Evolutionary conservation across 208 protist genomes (phyloP).

Genomic region (Trypanosomatidae sp.): DNA sequence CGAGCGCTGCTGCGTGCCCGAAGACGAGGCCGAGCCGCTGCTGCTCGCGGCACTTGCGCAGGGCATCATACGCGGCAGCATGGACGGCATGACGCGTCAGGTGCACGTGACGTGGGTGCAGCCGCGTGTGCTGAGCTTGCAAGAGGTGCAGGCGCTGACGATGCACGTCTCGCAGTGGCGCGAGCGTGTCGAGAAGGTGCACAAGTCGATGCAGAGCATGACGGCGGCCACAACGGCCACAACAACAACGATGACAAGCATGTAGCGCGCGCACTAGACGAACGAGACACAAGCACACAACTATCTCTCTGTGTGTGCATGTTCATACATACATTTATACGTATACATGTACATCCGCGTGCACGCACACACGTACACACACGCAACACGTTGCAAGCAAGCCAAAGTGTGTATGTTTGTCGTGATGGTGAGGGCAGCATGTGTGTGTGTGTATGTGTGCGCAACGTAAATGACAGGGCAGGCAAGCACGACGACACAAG

Average conservation of each 20-base stretch:
- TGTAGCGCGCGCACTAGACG: neutral
- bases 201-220: conserved; percentile 23
- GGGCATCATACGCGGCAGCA: conserved; percentile 85
- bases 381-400: too few relatives aligned
- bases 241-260: conserved; percentile 5
- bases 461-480: too few relatives aligned
- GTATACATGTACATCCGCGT: neutral
- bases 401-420: too few relatives aligned
- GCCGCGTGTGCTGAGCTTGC: conserved; percentile 70
- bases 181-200: conserved; percentile 34
- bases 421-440: too few relatives aligned
- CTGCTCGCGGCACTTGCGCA: conserved; percentile 91
- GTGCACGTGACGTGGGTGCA: conserved; percentile 85
- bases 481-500: too few relatives aligned
- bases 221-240: conserved; percentile 5
- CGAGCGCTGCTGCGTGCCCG: conserved; percentile 38
- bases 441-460: too few relatives aligned
- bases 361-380: neutral
- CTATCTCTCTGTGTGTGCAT: neutral
- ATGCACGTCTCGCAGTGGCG: conserved; percentile 62
- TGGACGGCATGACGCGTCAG: conserved; percentile 83
- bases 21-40: conserved; percentile 85
- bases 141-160: conserved; percentile 61
- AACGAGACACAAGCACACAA: neutral
- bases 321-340: neutral